Evolutionary conservation across 1,139 yeast species (phyloP).

Genomic region (Diutina ranongensis): DNA sequence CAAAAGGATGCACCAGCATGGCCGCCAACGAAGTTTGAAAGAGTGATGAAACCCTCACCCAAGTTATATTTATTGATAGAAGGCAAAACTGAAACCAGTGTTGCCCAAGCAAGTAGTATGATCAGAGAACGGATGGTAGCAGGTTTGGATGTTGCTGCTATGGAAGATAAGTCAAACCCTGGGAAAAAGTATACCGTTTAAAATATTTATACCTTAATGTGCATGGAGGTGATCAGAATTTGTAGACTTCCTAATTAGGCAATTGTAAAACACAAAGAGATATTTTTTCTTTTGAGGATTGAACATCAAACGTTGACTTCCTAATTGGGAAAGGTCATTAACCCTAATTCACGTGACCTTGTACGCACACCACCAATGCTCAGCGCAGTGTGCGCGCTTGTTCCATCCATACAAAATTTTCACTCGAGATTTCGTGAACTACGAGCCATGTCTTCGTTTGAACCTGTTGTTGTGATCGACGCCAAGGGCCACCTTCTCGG

Average conservation of each 20-base stretch:
- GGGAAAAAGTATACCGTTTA: slow-evolving; percentile 30
- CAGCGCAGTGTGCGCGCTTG: neutral
- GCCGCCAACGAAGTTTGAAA: slow-evolving; percentile 25
- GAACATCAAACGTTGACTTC: neutral
- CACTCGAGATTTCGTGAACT: neutral
- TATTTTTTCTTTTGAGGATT: neutral
- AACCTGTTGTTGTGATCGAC: slow-evolving; percentile 95
- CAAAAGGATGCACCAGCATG: slow-evolving; percentile 27
- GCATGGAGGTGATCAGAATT: too few relatives aligned
- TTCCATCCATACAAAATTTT: slow-evolving; percentile 3
- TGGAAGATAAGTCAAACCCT: slow-evolving; percentile 27
- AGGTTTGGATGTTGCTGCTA: slow-evolving; percentile 39
- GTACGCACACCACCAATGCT: slow-evolving; percentile 1
- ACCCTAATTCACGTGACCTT: slow-evolving; percentile 3
- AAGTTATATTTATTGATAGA: slow-evolving; percentile 74
- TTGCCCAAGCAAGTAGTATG: slow-evolving; percentile 53
- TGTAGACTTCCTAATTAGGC: neutral
- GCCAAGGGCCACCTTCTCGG: slow-evolving; percentile 99
- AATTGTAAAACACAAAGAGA: neutral
- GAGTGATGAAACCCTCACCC: slow-evolving; percentile 44
- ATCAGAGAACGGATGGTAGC: slow-evolving; percentile 50
- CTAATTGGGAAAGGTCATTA: neutral
- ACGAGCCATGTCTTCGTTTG: slow-evolving; percentile 65
- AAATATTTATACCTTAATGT: neutral
- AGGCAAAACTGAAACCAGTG: slow-evolving; percentile 55